These are phyloP conservation scores for Allantophomopsis lycopodina DNA, from an alignment of 2,329 filamentous ascomycete species.

Conservation along the genomic window DNA sequence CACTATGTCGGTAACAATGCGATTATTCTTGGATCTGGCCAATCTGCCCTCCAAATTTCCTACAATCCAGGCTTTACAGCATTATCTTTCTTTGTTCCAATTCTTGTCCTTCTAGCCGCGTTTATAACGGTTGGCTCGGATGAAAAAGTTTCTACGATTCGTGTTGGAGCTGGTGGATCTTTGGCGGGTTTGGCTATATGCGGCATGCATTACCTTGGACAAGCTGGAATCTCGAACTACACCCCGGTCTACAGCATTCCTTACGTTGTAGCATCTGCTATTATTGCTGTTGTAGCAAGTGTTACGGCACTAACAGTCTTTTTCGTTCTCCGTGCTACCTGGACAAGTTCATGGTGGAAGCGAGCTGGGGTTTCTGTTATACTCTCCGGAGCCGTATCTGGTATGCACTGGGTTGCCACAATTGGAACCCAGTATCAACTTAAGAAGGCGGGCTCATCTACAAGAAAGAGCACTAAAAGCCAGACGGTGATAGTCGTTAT, in stretches of 20 bases:
- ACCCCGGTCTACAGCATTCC: constrained; percentile 43
- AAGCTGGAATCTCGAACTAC: constrained; percentile 71
- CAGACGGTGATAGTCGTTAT: constrained; percentile 63
- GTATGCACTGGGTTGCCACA: constrained; percentile 78
- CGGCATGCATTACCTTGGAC: constrained; percentile 79
- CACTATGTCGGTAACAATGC: constrained; percentile 77
- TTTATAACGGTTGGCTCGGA: constrained; percentile 56
- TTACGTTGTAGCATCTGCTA: constrained; percentile 47
- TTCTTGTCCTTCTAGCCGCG: constrained; percentile 58
- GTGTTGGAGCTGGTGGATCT: constrained; percentile 47
- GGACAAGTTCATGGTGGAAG: constrained; percentile 72
- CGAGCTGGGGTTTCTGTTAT: constrained; percentile 50
- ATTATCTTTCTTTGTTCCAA: constrained; percentile 68
- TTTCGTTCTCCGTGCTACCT: constrained; percentile 62
- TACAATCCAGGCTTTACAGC: constrained; percentile 63
- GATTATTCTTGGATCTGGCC: constrained; percentile 53
- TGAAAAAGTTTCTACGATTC: constrained; percentile 40
- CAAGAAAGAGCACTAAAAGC: constrained; percentile 35
- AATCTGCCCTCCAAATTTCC: constrained; percentile 50
- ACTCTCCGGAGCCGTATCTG: constrained; percentile 62
- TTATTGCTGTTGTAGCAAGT: constrained; percentile 62
- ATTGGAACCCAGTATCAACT: constrained; percentile 57
- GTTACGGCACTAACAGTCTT: constrained; percentile 59
- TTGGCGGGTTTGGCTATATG: constrained; percentile 65
- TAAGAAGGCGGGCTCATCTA: constrained; percentile 25